Conservation (phyloP, 192 early-diverging fungal genomes). For the Thamnidium elegans region DNA sequence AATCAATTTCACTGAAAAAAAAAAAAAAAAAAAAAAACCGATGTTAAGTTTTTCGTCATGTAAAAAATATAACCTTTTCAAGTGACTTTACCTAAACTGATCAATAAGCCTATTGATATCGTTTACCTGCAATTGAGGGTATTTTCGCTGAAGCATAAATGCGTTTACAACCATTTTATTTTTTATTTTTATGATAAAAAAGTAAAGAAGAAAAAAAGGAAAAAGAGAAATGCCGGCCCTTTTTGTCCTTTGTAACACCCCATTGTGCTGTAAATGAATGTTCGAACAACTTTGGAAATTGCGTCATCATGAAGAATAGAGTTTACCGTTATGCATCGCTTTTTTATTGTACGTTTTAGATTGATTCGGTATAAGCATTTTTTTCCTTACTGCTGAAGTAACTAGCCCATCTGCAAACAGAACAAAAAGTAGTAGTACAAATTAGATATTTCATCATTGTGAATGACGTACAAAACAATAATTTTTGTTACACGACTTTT, state of each 20-base stretch:
- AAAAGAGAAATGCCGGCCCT: neutral
- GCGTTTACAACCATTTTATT: slow-evolving; percentile 47
- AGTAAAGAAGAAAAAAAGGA: slow-evolving; percentile 8
- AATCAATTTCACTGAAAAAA: slow-evolving; percentile 48
- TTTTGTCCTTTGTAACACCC: neutral
- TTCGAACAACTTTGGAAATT: no score
- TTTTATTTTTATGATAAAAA: slow-evolving; percentile 1
- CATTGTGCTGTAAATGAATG: neutral
- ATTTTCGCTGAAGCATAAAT: slow-evolving; percentile 48
- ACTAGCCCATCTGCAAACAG: no score
- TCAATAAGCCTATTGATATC: slow-evolving; percentile 51
- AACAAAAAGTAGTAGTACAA: no score
- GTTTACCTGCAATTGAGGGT: slow-evolving; percentile 45
- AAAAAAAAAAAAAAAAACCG: neutral
- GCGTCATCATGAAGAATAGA: no score
- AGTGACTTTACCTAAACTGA: slow-evolving; percentile 45
- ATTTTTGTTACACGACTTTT: no score
- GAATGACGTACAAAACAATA: no score
- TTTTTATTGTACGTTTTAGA: no score
- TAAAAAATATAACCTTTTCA: neutral
- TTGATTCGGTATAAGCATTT: no score
- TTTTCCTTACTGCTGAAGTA: no score
- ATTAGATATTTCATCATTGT: no score
- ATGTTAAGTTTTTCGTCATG: no score
- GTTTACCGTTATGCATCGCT: no score